A percentile compares a stretch with the other conserved stretches of the same genome.
These are phyloP conservation scores for Blastobotrys terrestris DNA, from an alignment of 805 yeast species.

Conservation along the genomic window DNA sequence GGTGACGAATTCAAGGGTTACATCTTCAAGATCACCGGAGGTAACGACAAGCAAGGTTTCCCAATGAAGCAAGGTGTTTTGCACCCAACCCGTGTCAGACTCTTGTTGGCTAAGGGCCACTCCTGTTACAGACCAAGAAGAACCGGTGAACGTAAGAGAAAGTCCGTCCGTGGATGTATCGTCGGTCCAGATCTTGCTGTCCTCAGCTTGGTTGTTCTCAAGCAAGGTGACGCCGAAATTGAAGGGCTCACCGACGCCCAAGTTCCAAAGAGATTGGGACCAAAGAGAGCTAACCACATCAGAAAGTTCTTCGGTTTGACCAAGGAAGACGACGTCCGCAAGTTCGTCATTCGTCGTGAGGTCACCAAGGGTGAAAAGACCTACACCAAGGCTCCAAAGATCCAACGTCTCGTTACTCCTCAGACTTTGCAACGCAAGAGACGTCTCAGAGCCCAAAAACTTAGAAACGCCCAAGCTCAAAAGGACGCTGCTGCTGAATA, in stretches of 20 bases:
- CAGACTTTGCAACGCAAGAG: conserved; percentile 99
- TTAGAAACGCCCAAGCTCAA: conserved; percentile 95
- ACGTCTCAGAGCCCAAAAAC: conserved; percentile 87
- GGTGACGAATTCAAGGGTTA: conserved; percentile 99
- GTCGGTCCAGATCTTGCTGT: conserved; percentile 97
- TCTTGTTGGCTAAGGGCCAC: conserved; percentile 87
- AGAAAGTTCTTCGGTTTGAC: conserved; percentile 99
- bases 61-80: conserved; percentile 99
- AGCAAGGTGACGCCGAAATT: conserved; percentile 95
- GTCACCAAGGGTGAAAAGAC: conserved; percentile 96
- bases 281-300: conserved; percentile 99
- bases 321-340: conserved; percentile 87
- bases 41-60: conserved; percentile 99
- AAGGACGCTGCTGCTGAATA: conserved; percentile 99
- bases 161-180: conserved; percentile 99
- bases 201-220: conserved; percentile 84
- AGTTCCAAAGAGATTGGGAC: conserved; percentile 99
- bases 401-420: conserved; percentile 99
- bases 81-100: conserved; percentile 99
- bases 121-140: conserved; percentile 99
- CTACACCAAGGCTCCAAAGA: conserved; percentile 99
- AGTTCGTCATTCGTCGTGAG: conserved; percentile 97
- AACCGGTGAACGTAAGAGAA: conserved; percentile 99
- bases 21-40: conserved; percentile 98
- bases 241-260: conserved; percentile 93